A percentile compares a stretch with the other conserved stretches of the same genome.
Conservation (phyloP, 164 flowering plant species). For the Euptelea pleiosperma region DNA sequence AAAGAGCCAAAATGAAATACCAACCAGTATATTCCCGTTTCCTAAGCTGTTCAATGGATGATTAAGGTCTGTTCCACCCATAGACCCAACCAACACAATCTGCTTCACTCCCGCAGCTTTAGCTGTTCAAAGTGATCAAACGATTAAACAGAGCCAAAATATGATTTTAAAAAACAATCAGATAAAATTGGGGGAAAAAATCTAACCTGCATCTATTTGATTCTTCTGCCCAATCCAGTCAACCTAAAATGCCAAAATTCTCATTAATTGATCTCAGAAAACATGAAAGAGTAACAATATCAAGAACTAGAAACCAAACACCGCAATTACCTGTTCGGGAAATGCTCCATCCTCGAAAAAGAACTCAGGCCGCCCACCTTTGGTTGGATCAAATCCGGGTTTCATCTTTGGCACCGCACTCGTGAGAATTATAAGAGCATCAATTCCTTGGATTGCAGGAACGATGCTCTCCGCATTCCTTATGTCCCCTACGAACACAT, state of each 20-base stretch:
- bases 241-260: constrained; percentile 45
- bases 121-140: constrained; percentile 47
- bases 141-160: constrained; percentile 1
- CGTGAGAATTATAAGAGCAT: constrained; percentile 87
- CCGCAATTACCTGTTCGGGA: constrained; percentile 77
- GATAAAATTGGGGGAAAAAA: background rate
- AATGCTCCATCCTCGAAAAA: constrained; percentile 82
- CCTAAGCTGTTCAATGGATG: constrained; percentile 89
- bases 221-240: constrained; percentile 99
- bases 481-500: constrained; percentile 87
- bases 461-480: constrained; percentile 54
- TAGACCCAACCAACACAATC: constrained; percentile 92
- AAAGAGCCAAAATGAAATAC: no score
- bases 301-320: background rate
- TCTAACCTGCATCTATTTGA: constrained; percentile 93
- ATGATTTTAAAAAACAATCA: background rate
- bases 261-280: background rate
- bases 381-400: constrained; percentile 90
- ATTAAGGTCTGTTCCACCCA: constrained; percentile 86
- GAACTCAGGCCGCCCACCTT: constrained; percentile 93
- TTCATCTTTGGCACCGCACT: constrained; percentile 94
- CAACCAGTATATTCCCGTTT: constrained; percentile 89
- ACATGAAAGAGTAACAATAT: background rate
- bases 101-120: constrained; percentile 94
- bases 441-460: constrained; percentile 79